Base-by-base conservation (phyloP, 371 early-diverging fungal genomes). In the Rhizomucor pusillus region DNA sequence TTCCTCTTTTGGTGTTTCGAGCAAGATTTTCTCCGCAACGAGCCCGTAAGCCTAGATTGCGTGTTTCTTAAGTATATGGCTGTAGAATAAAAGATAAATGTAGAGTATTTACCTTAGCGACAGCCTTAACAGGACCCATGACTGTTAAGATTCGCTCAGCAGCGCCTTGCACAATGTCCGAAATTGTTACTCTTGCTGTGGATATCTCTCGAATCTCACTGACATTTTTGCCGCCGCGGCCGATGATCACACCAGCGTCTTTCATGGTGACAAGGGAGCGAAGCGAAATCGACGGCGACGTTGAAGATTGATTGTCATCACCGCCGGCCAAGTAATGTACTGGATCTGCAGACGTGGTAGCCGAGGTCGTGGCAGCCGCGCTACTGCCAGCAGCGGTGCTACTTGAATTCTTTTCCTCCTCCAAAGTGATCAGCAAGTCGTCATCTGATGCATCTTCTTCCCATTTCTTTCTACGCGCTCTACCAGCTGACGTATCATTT, bases 211-310 rank as follows among this genome's bases (percentile, higher is more conserved):
- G 82, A 51, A 92, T 88, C 43, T 91, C 90, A 39, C 81, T 83
- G 5, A 92, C 86, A 60, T 91, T 90, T 51, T 84, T 82, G 41
- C 94, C 94, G 20, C 77, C 81, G 54, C 88, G 86, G 12, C 94
- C 94, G 65, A 93, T 91, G 54, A 92, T 82, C 10, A 93, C 80
- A 53, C 85, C 91, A 14, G 92, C 92, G 63, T 92, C 94, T 62
- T 88, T 88, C 43, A 89, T 86, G 34, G 85, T 77, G 9, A 93
- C 85, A 33, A 93, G 72, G 0, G 91, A 87, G 5, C 92, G 83
- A 65, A 92, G 62, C 0, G 84, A 60, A 6, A 74, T 59, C n/a
- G 41, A 12, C 9, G 22, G 33, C n/a, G 45, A 29, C 24, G 20
- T 14, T 33, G 37, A n/a, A 18, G 25, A 36, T 50, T 56, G 33